Percentiles rank a stretch among this genome's conserved stretches.
Evolutionary conservation across 495 filamentous ascomycete genomes (phyloP).

Genomic region (Hyaloscypha variabilis): DNA sequence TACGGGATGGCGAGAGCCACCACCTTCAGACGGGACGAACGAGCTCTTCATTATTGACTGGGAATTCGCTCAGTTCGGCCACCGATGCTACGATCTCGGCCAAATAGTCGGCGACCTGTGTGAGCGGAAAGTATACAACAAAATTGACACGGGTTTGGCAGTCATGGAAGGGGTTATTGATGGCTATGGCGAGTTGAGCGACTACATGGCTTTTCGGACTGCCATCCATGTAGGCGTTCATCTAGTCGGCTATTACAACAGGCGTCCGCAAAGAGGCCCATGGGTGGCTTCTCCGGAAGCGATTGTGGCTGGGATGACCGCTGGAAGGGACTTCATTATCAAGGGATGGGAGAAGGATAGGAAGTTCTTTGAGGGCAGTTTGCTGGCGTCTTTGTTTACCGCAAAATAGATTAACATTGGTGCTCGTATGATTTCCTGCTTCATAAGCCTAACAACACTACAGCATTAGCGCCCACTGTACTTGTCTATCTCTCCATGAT

Average conservation of each 20-base stretch:
- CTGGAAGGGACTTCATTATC: slow-evolving; percentile 23
- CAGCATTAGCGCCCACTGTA: too few relatives aligned
- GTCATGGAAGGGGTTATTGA: slow-evolving; percentile 49
- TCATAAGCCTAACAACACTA: too few relatives aligned
- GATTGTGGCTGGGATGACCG: slow-evolving; percentile 9
- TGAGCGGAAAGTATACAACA: slow-evolving; percentile 52
- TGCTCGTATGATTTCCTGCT: too few relatives aligned
- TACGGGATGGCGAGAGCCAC: slow-evolving; percentile 26
- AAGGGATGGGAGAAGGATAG: slow-evolving; percentile 26
- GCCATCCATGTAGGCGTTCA: slow-evolving; percentile 57
- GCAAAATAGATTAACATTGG: slow-evolving; percentile 1
- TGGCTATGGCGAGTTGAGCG: slow-evolving; percentile 48
- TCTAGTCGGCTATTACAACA: slow-evolving; percentile 42
- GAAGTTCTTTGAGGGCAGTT: slow-evolving; percentile 22
- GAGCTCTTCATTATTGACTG: slow-evolving; percentile 55
- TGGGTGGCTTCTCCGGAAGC: slow-evolving; percentile 8
- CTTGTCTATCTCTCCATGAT: too few relatives aligned
- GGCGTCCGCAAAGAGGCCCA: slow-evolving; percentile 12
- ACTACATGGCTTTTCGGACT: slow-evolving; percentile 50
- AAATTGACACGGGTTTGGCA: slow-evolving; percentile 48
- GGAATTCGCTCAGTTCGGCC: slow-evolving; percentile 54
- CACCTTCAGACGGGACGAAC: slow-evolving; percentile 9
- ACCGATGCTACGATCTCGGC: slow-evolving; percentile 52
- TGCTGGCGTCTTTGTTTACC: slow-evolving; percentile 20
- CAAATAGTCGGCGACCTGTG: slow-evolving; percentile 61